Evolutionary conservation across 2,329 filamentous ascomycete genomes (phyloP), one percentile per base, ranked within the genome.

Genomic region (Phialophora expanda): DNA sequence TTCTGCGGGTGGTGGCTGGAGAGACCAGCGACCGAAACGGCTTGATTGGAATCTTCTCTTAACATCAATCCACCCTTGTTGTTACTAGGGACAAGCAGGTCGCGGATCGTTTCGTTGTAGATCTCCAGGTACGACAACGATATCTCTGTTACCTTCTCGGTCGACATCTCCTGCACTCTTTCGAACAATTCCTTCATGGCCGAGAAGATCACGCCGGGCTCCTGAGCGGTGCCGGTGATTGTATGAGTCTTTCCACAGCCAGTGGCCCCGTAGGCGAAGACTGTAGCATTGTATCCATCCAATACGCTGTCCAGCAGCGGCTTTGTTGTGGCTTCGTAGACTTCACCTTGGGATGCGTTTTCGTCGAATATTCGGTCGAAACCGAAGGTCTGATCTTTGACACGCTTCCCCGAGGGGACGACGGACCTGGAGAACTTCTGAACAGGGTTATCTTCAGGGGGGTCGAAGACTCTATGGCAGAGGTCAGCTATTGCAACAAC

Each of bases 121-220:
- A 99, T 99, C 76, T 99, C 95, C 44, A 99, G 85, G 75, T 98
- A 99, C 0, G 93, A 97, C 17, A 99, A 86, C 0, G 93, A 92
- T 61, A 99, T 83, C 74, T 98, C 95, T 3, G 93, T 95, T 30
- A 88, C 84, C 79, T 97, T 98, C 67, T 97, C 93, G 65, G 90
- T 88, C 68, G 89, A 89, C 61, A 91, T 82, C 64, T 98, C 95
- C n/a, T 84, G 83, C 71, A 99, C 97, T 78, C 94, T 92, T 80
- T 99, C 95, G 75, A 99, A 99, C 26, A 99, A 83, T 79, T 99
- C 95, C 78, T 98, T 94, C 93, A 99, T 99, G 0, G 95, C 98
- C 73, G 99, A 82, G 80, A 98, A 99, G 76, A 99, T 99, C 74
- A 99, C 98, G 64, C 95, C 95, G 0, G 95, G 95, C 75, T 96